Percentiles rank a stretch among this genome's conserved stretches.
These are phyloP conservation scores for Geosmithia morbida DNA, from an alignment of 2,329 filamentous ascomycete species.

Conservation along the genomic window DNA sequence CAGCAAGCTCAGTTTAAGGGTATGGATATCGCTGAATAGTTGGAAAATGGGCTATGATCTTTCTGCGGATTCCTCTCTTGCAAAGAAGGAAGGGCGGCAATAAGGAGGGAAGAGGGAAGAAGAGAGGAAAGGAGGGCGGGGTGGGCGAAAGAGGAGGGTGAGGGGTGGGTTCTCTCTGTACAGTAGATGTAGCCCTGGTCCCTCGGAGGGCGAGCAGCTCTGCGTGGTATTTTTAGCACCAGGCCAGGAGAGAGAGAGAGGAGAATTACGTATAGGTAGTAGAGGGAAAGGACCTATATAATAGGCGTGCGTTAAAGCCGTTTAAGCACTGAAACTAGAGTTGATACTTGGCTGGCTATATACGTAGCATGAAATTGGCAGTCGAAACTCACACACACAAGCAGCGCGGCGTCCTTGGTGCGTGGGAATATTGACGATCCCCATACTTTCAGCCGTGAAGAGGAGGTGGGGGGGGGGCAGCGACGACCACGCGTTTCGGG, in stretches of 20 bases:
- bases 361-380: not conserved
- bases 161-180: not conserved
- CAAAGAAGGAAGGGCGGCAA: not conserved
- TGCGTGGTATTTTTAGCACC: not conserved
- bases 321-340: not conserved
- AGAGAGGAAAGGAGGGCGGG: not conserved
- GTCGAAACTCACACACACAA: not conserved
- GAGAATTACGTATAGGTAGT: no score
- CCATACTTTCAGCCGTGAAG: not conserved
- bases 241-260: no score
- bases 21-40: not conserved
- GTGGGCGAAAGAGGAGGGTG: not conserved
- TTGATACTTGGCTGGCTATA: not conserved
- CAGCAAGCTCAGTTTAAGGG: not conserved
- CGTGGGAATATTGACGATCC: not conserved
- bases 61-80: no score
- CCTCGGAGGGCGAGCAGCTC: not conserved
- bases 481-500: not conserved
- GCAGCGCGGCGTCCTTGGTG: not conserved
- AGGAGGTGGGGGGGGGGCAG: no score
- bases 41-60: no score
- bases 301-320: not conserved
- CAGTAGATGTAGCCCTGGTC: not conserved
- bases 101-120: not conserved
- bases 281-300: no score